phyloP scores from a whole-genome alignment of 768 basidiomycete species.

The Suillus variegatus region DNA sequence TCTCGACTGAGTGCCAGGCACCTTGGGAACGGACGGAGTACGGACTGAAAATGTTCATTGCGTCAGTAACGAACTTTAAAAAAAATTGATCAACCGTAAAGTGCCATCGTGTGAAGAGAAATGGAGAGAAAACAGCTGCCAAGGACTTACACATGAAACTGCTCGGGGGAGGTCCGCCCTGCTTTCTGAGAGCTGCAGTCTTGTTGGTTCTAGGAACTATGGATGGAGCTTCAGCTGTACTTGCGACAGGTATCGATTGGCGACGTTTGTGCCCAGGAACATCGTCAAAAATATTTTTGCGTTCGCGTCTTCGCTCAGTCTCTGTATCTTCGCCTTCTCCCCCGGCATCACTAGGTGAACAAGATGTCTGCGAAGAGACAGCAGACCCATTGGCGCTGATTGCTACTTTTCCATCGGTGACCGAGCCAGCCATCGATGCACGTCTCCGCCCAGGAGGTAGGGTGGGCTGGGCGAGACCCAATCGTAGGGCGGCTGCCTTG shows the following conservation, averaged over 20 bases:
- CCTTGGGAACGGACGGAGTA: constrained; percentile 40
- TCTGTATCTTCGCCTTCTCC: constrained; percentile 31
- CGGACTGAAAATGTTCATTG: constrained; percentile 43
- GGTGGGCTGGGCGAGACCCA: constrained; percentile 52
- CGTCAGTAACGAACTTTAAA: neutral
- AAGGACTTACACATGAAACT: constrained; percentile 69
- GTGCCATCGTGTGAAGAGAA: neutral
- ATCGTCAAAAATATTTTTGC: constrained; percentile 65
- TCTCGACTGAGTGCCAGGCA: constrained; percentile 41
- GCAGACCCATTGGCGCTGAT: constrained; percentile 10
- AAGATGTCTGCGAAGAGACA: constrained; percentile 13
- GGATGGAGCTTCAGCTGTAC: constrained; percentile 40
- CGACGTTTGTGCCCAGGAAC: constrained; percentile 85
- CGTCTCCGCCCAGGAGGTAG: constrained; percentile 40
- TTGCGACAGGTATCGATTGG: constrained; percentile 71
- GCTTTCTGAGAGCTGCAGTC: constrained; percentile 47
- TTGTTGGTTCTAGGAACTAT: constrained; percentile 46
- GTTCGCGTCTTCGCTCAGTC: constrained; percentile 23
- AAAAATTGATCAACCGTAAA: constrained; percentile 1
- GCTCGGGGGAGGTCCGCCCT: constrained; percentile 53
- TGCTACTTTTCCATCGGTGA: constrained; percentile 23
- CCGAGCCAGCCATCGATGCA: constrained; percentile 30
- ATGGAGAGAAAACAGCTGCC: neutral
- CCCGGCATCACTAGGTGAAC: constrained; percentile 12
- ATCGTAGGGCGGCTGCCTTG: constrained; percentile 67